Evolutionary conservation across 352 stramenopile species (phyloP).

Genomic region (Phytophthora aleatoria): DNA sequence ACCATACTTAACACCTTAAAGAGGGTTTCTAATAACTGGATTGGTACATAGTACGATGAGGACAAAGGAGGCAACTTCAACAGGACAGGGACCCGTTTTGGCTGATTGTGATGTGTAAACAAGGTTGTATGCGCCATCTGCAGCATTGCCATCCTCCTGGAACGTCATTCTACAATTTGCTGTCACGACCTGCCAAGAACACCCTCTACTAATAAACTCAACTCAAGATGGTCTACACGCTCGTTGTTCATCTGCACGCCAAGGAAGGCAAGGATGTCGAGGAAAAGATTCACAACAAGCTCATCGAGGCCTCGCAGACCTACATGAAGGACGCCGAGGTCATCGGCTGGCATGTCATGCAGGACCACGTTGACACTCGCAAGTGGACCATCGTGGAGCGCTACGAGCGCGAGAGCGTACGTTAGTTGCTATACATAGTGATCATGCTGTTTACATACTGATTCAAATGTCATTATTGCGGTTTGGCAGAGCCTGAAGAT

Average conservation of each 20-base stretch:
- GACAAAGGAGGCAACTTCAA: no score
- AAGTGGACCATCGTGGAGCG: slow-evolving; percentile 33
- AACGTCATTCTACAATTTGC: no score
- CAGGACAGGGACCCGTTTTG: no score
- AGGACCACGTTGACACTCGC: slow-evolving; percentile 23
- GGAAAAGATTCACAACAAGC: slow-evolving; percentile 29
- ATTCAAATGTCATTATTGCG: background rate
- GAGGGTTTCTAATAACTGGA: no score
- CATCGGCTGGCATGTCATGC: slow-evolving; percentile 29
- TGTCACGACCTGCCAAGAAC: no score
- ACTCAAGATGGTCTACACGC: slow-evolving; percentile 21
- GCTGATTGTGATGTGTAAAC: no score
- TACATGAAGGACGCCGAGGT: slow-evolving; percentile 27
- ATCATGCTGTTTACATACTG: background rate
- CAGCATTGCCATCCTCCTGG: no score
- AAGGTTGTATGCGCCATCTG: no score
- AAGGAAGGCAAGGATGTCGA: slow-evolving; percentile 34
- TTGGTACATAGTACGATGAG: no score
- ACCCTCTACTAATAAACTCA: background rate
- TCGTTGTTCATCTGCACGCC: slow-evolving; percentile 25
- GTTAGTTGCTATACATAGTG: background rate
- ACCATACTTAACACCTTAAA: no score
- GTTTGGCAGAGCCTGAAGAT: slow-evolving; percentile 28
- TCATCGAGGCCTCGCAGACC: slow-evolving; percentile 24
- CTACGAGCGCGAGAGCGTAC: slow-evolving; percentile 26